phyloP scores from a whole-genome alignment of 1,284 basidiomycete genomes.

The Ustilago trichophora region DNA sequence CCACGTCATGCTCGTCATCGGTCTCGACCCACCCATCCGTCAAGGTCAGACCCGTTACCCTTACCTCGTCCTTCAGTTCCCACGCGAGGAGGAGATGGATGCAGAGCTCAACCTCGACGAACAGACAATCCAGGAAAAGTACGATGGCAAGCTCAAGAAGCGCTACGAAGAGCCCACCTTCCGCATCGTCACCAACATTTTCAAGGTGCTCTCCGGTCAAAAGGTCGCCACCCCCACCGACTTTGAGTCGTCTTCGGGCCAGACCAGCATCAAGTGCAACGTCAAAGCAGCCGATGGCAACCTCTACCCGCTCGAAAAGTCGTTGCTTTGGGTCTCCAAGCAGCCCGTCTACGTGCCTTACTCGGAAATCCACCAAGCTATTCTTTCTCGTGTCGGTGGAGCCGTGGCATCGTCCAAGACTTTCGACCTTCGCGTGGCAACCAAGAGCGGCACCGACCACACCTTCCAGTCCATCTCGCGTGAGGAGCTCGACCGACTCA shows the following conservation, averaged over 20 bases:
- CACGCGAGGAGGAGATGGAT: slow-evolving; percentile 94
- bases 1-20: slow-evolving; percentile 83
- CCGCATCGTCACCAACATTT: slow-evolving; percentile 92
- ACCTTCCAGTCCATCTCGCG: slow-evolving; percentile 90
- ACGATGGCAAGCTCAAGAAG: slow-evolving; percentile 83
- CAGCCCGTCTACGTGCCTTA: slow-evolving; percentile 91
- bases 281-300: slow-evolving; percentile 97
- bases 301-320: slow-evolving; percentile 97
- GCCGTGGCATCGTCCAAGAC: slow-evolving; percentile 88
- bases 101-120: slow-evolving; percentile 93
- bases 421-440: slow-evolving; percentile 91
- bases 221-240: slow-evolving; percentile 78
- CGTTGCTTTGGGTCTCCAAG: slow-evolving; percentile 97
- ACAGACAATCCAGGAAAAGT: slow-evolving; percentile 68
- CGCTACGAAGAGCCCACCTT: slow-evolving; percentile 92
- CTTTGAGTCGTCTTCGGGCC: slow-evolving; percentile 69
- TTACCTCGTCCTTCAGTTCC: slow-evolving; percentile 97
- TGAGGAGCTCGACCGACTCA: slow-evolving; percentile 89
- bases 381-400: slow-evolving; percentile 92
- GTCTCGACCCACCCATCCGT: slow-evolving; percentile 81
- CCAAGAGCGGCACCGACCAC: slow-evolving; percentile 75
- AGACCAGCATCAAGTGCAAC: slow-evolving; percentile 84
- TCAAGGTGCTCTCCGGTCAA: slow-evolving; percentile 88
- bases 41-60: slow-evolving; percentile 99
- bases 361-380: slow-evolving; percentile 86